A percentile compares a stretch with the other conserved stretches of the same genome.
Evolutionary conservation across 2,329 filamentous ascomycete species (phyloP).

Genomic region (Lomentospora prolificans): DNA sequence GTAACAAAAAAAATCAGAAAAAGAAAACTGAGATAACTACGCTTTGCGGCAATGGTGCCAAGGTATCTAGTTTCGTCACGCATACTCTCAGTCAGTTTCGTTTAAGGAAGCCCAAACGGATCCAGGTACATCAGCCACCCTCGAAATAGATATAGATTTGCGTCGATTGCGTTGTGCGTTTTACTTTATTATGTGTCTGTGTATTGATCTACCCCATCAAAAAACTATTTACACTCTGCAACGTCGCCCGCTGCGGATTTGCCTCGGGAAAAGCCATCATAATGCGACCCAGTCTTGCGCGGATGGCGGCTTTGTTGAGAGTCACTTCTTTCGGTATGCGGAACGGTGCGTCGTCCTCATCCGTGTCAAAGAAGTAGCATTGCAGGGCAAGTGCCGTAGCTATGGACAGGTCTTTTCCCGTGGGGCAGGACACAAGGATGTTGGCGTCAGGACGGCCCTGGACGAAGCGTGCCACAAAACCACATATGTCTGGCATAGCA

Average conservation of each 20-base stretch:
- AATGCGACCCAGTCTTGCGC: conserved; percentile 69
- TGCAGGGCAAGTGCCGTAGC: conserved; percentile 67
- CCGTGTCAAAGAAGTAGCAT: conserved; percentile 53
- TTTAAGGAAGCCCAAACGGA: background rate
- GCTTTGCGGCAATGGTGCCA: conserved; percentile 6
- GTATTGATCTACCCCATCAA: conserved; percentile 59
- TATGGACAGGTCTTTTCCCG: conserved; percentile 70
- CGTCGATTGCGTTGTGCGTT: background rate
- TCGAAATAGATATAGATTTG: conserved; percentile 2
- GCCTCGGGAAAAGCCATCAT: conserved; percentile 68
- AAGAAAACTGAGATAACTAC: background rate
- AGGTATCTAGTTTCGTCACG: conserved; percentile 8
- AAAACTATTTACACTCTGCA: conserved; percentile 88
- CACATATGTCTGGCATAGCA: conserved; percentile 53
- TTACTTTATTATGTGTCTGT: background rate
- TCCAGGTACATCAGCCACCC: background rate
- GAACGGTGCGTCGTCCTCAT: conserved; percentile 45
- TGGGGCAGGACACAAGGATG: conserved; percentile 60
- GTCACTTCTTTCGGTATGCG: conserved; percentile 16
- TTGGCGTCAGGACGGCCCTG: conserved; percentile 9
- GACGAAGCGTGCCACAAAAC: conserved; percentile 39
- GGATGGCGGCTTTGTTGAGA: conserved; percentile 68
- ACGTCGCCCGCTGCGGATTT: conserved; percentile 73
- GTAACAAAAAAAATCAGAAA: background rate
- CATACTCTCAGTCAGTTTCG: conserved; percentile 4